Evolutionary conservation across 2,329 filamentous ascomycete species (phyloP), one percentile per base, ranked within the genome.

Genomic region (Berkeleyomyces basicola): DNA sequence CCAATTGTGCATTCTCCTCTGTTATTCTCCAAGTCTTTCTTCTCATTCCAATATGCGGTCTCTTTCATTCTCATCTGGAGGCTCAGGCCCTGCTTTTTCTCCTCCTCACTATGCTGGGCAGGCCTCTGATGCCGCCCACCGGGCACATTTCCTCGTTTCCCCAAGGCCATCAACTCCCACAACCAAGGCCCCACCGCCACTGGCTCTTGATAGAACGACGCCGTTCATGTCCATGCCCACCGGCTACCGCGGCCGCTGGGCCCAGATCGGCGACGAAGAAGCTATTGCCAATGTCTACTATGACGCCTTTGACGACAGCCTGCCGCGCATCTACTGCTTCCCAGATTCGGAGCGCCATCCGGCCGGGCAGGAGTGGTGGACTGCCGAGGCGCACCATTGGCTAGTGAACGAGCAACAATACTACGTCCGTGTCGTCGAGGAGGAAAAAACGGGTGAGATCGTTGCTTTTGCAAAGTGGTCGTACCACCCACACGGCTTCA

Each of bases 391-490:
- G 14, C 46, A 33, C n/a, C 55, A 60, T 47, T 65, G 63, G 63
- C 49, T 65, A 11, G 16, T 23, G n/a, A 47, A 62, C 33, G 46
- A 43, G 43, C 14, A 61, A 36, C 39, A 42, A 9, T 62, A 65
- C 60, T 65, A 65, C 31, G 63, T 65, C 23, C 40, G 42, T 10
- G 47, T 59, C 0, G 61, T 62, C 14, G 36, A 58, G n/a, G 47
- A 60, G 5, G 16, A 37, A 9, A 16, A 31, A 10, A 61, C 49
- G 7, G 58, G 61, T 2, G 42, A 65, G 37, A 60, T 65, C 9
- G 40, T 65, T 36, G 63, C 63, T 11, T 65, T 62, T 65, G 61
- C 60, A 9, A 65, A 65, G 42, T 65, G 63, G 63, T 65, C 63
- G 7, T 65, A 65, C 36, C 63, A 65, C 40, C 63, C 60, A 31